Evolutionary conservation across 2,329 filamentous ascomycete genomes (phyloP).

Genomic region (Gyromitra esculenta): DNA sequence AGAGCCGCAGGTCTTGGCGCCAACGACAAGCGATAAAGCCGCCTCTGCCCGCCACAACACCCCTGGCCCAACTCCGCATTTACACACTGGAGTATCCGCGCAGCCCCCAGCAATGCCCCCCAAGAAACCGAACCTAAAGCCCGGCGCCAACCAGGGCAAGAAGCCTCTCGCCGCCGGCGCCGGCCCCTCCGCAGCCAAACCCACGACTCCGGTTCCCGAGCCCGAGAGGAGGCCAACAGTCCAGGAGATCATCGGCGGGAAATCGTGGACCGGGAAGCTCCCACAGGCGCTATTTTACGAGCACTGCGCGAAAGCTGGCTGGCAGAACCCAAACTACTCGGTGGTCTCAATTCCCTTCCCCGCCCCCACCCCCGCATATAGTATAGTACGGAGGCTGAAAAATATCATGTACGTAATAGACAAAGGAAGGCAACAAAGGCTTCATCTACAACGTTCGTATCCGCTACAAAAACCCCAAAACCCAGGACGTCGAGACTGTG

Average conservation of each 20-base stretch:
- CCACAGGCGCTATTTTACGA: conserved; percentile 75
- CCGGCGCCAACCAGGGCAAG: conserved; percentile 45
- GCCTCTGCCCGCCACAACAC: too few species aligned
- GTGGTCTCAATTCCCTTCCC: conserved; percentile 66
- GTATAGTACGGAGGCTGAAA: conserved; percentile 13
- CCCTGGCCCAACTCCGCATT: not conserved
- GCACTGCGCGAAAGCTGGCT: conserved; percentile 94
- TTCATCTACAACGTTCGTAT: conserved; percentile 84
- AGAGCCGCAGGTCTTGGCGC: conserved; percentile 37
- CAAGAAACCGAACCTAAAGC: conserved; percentile 38
- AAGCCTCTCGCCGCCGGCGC: conserved; percentile 14
- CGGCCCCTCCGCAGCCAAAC: not conserved
- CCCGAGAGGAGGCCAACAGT: conserved; percentile 60
- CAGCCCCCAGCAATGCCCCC: conserved; percentile 36
- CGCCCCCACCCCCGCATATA: not conserved
- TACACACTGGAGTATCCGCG: not conserved
- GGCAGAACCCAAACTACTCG: conserved; percentile 92
- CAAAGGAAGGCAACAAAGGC: conserved; percentile 75
- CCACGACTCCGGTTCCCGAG: not conserved
- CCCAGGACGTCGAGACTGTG: conserved; percentile 76
- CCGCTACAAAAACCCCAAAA: conserved; percentile 79
- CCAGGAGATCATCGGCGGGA: conserved; percentile 87
- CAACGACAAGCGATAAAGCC: not conserved
- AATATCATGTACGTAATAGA: conserved; percentile 28
- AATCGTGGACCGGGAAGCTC: conserved; percentile 96